Conservation (phyloP, 176 grass and related monocot species). For the Musa troglodytarum region DNA sequence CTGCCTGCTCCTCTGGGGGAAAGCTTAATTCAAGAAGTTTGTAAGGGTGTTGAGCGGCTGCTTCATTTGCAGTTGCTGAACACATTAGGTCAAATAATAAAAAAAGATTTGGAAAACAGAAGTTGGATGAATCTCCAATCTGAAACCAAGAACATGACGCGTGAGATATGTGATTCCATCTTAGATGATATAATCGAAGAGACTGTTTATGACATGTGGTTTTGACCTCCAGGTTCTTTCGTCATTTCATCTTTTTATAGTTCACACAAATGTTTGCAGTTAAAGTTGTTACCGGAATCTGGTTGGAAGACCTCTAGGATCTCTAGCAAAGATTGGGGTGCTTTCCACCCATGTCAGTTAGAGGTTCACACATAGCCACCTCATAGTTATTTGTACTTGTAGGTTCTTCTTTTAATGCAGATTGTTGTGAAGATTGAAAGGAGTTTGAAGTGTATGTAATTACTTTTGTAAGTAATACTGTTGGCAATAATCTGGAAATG, state of each 20-base stretch:
- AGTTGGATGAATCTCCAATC: conserved; percentile 39
- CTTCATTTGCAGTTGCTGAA: conserved; percentile 23
- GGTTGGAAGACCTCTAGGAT: no score
- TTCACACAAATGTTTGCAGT: neutral
- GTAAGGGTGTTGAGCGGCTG: conserved; percentile 30
- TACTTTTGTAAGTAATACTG: no score
- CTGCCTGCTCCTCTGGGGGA: conserved; percentile 26
- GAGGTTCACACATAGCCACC: neutral
- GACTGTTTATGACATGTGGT: conserved; percentile 23
- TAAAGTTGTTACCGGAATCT: neutral
- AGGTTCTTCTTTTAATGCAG: neutral
- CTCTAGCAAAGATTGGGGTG: neutral
- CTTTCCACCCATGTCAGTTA: neutral
- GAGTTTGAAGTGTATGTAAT: neutral
- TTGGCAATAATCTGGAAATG: neutral
- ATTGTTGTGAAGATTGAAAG: neutral
- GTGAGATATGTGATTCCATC: conserved; percentile 31
- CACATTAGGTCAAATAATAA: conserved; percentile 38
- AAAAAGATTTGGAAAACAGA: conserved; percentile 23
- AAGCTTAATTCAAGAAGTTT: conserved; percentile 40
- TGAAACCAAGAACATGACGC: conserved; percentile 21
- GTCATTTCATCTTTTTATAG: neutral
- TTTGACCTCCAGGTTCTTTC: conserved; percentile 6
- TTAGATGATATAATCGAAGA: conserved; percentile 49
- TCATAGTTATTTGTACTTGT: neutral